Percentiles rank a stretch among this genome's conserved stretches.
Conservation (phyloP, 306 rosid species). For the Medicago truncatula region MtrunA17r5.0-ANR NC_053048.1:39250501-39251000, state of each 20-base stretch:
- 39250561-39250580: constrained; percentile 76
- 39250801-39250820: constrained; percentile 74
- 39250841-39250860: constrained; percentile 70
- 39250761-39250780: constrained; percentile 58
- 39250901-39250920: constrained; percentile 72
- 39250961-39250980: constrained; percentile 71
- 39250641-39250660: constrained; percentile 65
- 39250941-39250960: constrained; percentile 73
- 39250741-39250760: constrained; percentile 65
- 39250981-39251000: constrained; percentile 60
- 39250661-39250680: constrained; percentile 84
- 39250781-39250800: constrained; percentile 62
- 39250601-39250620: constrained; percentile 72
- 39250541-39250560: constrained; percentile 83
- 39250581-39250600: constrained; percentile 81
- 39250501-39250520: constrained; percentile 74
- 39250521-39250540: constrained; percentile 78
- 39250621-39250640: constrained; percentile 73
- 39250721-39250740: constrained; percentile 68
- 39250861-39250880: constrained; percentile 75
- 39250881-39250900: constrained; percentile 74
- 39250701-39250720: constrained; percentile 73
- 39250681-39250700: constrained; percentile 79
- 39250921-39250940: constrained; percentile 75
- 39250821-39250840: constrained; percentile 73